Percentiles rank a stretch among this genome's conserved stretches.
Conservation (phyloP, 1,284 basidiomycete genomes). For the Cystobasidiaceae sp. region DNA sequence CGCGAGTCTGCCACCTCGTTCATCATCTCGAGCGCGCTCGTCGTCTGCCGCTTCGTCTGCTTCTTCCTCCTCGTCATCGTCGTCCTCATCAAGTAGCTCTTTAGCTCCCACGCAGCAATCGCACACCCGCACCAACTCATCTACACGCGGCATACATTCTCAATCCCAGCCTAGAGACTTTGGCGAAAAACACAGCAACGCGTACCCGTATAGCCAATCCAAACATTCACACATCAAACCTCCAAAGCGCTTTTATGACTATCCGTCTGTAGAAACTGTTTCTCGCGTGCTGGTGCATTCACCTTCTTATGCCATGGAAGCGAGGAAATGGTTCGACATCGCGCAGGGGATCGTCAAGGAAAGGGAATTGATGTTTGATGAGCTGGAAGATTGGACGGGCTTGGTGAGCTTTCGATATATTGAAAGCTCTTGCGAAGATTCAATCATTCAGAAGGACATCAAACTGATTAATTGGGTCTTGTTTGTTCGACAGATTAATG, state of each 20-base stretch:
- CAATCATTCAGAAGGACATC: neutral
- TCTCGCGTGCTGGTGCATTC: neutral
- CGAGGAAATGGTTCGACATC: slow-evolving; percentile 15
- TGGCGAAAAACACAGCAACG: too few species aligned
- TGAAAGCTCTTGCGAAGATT: too few species aligned
- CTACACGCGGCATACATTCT: neutral
- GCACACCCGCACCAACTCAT: too few species aligned
- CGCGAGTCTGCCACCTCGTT: neutral
- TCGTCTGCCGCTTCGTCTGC: slow-evolving; percentile 5
- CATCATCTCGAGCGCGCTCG: neutral
- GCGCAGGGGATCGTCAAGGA: neutral
- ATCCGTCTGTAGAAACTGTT: neutral
- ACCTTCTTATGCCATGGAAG: neutral
- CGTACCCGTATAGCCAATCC: neutral
- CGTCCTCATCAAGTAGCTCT: neutral
- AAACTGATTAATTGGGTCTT: neutral
- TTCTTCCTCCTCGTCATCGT: slow-evolving; percentile 13
- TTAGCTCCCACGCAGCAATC: neutral
- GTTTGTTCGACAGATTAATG: neutral
- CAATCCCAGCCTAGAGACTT: neutral
- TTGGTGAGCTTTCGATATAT: neutral
- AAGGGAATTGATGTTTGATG: neutral
- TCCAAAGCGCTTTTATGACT: neutral
- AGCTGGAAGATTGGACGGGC: slow-evolving; percentile 4
- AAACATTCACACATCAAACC: neutral